Percentiles rank a stretch among this genome's conserved stretches.
These are phyloP conservation scores for Phallus indusiatus DNA, from an alignment of 768 basidiomycete genomes.

Conservation along the genomic window DNA sequence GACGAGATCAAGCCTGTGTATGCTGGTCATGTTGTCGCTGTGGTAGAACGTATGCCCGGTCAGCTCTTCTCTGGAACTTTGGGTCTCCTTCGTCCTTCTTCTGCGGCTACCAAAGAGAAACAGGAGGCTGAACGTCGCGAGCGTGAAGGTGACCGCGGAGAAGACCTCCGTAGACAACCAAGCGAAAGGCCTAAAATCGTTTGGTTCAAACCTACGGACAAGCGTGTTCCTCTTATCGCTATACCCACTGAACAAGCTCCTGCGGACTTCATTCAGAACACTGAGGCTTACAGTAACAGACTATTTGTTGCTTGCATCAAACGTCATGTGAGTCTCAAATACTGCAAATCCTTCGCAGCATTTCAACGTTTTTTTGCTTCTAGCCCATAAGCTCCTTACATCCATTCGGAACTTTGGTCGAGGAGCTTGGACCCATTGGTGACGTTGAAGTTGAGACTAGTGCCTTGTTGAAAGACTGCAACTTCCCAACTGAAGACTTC, in stretches of 20 bases:
- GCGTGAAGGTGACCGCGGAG: conserved; percentile 86
- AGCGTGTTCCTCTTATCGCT: conserved; percentile 95
- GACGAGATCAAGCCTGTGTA: conserved; percentile 98
- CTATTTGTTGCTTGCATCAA: conserved; percentile 98
- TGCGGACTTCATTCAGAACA: conserved; percentile 88
- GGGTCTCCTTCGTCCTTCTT: conserved; percentile 89
- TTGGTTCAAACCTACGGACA: conserved; percentile 99
- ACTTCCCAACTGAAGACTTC: conserved; percentile 97
- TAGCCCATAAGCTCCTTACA: conserved; percentile 93
- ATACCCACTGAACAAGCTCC: conserved; percentile 99
- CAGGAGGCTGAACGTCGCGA: conserved; percentile 97
- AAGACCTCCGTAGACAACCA: conserved; percentile 67
- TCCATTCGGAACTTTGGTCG: conserved; percentile 96
- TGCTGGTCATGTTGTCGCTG: conserved; percentile 98
- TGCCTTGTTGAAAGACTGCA: conserved; percentile 95
- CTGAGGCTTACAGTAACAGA: conserved; percentile 82
- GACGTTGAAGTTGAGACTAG: conserved; percentile 97
- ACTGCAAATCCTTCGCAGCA: conserved; percentile 17
- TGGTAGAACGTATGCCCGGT: conserved; percentile 98
- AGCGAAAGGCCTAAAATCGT: conserved; percentile 97
- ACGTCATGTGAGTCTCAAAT: conserved; percentile 61
- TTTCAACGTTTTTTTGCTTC: conserved; percentile 16
- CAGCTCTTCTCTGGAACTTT: conserved; percentile 97
- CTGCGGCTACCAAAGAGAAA: conserved; percentile 96
- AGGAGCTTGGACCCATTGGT: conserved; percentile 97